Evolutionary conservation across 192 early-diverging fungal genomes (phyloP).

Genomic region (Spinellus fusiger): DNA sequence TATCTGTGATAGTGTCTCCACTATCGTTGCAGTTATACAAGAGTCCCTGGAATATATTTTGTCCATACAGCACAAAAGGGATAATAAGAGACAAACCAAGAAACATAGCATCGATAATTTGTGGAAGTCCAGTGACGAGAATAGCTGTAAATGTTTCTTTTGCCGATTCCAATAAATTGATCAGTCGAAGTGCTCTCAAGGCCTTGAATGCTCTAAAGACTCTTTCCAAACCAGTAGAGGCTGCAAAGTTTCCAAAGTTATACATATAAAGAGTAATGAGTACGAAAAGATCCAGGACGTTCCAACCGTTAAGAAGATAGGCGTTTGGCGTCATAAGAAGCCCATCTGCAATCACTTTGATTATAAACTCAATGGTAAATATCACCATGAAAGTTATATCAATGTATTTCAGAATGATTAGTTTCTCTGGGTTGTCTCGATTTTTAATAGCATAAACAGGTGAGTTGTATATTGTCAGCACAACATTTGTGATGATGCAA

Average conservation of each 20-base stretch:
- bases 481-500: constrained; percentile 44
- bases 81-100: constrained; percentile 45
- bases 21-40: constrained; percentile 50
- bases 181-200: constrained; percentile 48
- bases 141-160: constrained; percentile 52
- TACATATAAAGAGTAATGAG: constrained; percentile 47
- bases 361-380: constrained; percentile 47
- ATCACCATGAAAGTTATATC: constrained; percentile 46
- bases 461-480: constrained; percentile 37
- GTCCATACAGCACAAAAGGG: constrained; percentile 47
- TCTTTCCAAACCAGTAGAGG: constrained; percentile 36
- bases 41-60: constrained; percentile 42
- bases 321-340: constrained; percentile 57
- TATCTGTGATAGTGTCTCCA: constrained; percentile 3
- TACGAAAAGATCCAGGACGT: constrained; percentile 56
- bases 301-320: constrained; percentile 50
- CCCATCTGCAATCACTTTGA: constrained; percentile 55
- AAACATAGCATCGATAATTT: constrained; percentile 46
- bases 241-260: constrained; percentile 29
- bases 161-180: constrained; percentile 44
- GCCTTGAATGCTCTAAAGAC: constrained; percentile 53
- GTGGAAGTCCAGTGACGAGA: constrained; percentile 48
- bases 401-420: constrained; percentile 16
- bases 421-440: background rate
- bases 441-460: constrained; percentile 44